A percentile compares a stretch with the other conserved stretches of the same genome.
Conservation (phyloP, 345 rosid genomes). For the Brassica rapa region DNA sequence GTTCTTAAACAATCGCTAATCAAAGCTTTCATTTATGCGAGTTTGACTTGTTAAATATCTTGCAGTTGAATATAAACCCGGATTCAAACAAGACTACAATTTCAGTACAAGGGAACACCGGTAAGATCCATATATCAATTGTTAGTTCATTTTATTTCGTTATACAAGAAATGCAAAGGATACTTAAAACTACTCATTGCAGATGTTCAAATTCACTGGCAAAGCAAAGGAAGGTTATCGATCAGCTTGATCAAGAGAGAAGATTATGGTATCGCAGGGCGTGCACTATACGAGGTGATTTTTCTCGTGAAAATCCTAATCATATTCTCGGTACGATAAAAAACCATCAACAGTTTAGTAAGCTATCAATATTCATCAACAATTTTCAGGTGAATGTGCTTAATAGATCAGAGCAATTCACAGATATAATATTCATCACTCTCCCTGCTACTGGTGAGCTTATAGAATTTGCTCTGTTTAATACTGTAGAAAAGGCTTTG, state of each 20-base stretch:
- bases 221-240: slow-evolving; percentile 45
- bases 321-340: not conserved
- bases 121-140: slow-evolving; percentile 41
- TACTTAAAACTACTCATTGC: slow-evolving; percentile 23
- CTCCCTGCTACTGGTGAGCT: slow-evolving; percentile 81
- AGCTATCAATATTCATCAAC: not conserved
- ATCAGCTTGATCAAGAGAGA: slow-evolving; percentile 55
- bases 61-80: slow-evolving; percentile 68
- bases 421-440: slow-evolving; percentile 58
- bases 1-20: slow-evolving; percentile 3
- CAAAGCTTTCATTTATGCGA: slow-evolving; percentile 12
- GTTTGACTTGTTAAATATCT: slow-evolving; percentile 29
- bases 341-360: not conserved
- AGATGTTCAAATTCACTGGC: slow-evolving; percentile 79
- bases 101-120: slow-evolving; percentile 77
- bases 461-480: slow-evolving; percentile 9
- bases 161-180: not conserved
- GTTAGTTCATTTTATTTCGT: not conserved
- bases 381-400: slow-evolving; percentile 58
- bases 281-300: slow-evolving; percentile 65
- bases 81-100: slow-evolving; percentile 60
- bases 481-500: slow-evolving; percentile 1
- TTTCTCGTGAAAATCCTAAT: not conserved
- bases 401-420: slow-evolving; percentile 48
- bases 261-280: slow-evolving; percentile 63